A percentile compares a stretch with the other conserved stretches of the same genome.
Conservation (phyloP, 108 stramenopile species). For the Skeletonema marinoi region DNA sequence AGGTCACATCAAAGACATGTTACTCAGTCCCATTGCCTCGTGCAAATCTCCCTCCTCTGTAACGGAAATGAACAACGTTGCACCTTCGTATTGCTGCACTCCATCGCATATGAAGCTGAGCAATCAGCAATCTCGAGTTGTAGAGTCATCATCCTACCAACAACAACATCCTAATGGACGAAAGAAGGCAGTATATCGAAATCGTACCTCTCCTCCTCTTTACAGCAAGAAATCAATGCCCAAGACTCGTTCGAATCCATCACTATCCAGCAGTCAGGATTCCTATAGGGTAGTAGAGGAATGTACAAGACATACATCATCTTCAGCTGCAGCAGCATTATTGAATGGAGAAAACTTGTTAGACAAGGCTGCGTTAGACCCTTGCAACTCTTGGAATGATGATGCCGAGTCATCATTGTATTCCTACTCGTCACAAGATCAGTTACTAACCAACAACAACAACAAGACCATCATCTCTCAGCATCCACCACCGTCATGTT, state of each 20-base stretch:
- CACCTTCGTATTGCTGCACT: background rate
- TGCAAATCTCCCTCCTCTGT: background rate
- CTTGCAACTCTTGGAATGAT: background rate
- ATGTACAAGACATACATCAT: background rate
- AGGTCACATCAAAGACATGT: background rate
- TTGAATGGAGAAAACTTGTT: background rate
- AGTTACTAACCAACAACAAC: background rate
- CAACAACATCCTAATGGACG: background rate
- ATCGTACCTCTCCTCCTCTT: background rate
- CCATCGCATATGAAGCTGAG: background rate
- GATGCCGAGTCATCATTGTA: background rate
- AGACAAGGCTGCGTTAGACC: background rate
- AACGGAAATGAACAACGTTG: background rate
- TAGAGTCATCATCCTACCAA: background rate
- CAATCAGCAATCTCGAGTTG: background rate
- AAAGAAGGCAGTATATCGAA: background rate
- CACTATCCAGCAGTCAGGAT: background rate
- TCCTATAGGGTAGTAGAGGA: background rate
- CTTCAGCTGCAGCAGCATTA: background rate
- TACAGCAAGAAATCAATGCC: background rate
- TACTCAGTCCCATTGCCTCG: background rate
- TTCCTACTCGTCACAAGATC: background rate
- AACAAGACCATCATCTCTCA: background rate
- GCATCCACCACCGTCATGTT: background rate
- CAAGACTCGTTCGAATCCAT: background rate